Conservation (phyloP, 768 basidiomycete genomes). For the Hygrophoropsis aurantiaca region DNA sequence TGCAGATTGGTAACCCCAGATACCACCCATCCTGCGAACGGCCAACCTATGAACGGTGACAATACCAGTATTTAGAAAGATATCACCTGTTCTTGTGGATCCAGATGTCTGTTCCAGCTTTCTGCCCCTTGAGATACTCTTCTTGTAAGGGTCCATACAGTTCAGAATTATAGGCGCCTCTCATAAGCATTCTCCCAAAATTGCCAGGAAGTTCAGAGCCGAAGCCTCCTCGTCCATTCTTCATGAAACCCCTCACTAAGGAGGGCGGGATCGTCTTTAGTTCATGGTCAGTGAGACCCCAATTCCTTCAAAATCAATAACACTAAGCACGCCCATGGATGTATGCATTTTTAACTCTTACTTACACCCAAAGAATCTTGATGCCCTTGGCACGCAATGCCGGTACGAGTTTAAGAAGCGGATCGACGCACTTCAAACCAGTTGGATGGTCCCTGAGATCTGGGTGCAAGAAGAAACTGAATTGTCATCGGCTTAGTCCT, state of each 20-base stretch:
- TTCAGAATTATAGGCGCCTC: slow-evolving; percentile 55
- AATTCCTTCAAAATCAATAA: slow-evolving; percentile 45
- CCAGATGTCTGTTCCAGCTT: slow-evolving; percentile 64
- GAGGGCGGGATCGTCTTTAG: slow-evolving; percentile 61
- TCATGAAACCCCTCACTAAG: slow-evolving; percentile 53
- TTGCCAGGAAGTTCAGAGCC: slow-evolving; percentile 51
- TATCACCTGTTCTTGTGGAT: slow-evolving; percentile 67
- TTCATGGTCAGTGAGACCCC: slow-evolving; percentile 69
- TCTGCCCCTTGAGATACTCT: slow-evolving; percentile 50
- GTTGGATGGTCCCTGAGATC: slow-evolving; percentile 53
- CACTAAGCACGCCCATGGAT: background rate
- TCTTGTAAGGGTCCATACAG: slow-evolving; percentile 64
- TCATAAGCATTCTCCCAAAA: slow-evolving; percentile 60
- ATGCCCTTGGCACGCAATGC: slow-evolving; percentile 47
- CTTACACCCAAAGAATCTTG: slow-evolving; percentile 67
- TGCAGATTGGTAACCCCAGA: slow-evolving; percentile 65
- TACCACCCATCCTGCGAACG: slow-evolving; percentile 53
- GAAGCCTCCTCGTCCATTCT: slow-evolving; percentile 48
- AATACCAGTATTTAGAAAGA: background rate
- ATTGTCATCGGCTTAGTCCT: slow-evolving; percentile 5
- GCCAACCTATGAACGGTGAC: background rate
- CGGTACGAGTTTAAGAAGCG: slow-evolving; percentile 48
- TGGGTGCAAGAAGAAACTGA: slow-evolving; percentile 65
- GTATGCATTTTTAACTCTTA: slow-evolving; percentile 10
- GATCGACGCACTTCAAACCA: slow-evolving; percentile 58